Evolutionary conservation across 805 yeast genomes (phyloP).

Genomic region (Kodamaea lidongshanica): DNA sequence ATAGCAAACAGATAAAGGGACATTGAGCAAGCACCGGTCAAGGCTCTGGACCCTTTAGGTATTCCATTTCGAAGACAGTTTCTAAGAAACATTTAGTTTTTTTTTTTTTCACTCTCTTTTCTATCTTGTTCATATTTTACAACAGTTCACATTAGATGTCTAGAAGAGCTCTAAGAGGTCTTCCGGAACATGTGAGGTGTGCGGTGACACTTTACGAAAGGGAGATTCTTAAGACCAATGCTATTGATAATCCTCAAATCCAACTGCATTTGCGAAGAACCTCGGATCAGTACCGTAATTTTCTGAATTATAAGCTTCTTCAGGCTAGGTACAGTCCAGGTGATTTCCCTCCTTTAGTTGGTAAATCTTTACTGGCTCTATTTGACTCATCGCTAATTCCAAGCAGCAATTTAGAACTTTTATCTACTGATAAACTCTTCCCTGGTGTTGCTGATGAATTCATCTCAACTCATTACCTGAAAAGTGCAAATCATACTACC

Average conservation of each 20-base stretch:
- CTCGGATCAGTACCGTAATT: constrained; percentile 14
- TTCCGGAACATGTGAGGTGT: constrained; percentile 18
- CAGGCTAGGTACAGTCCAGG: constrained; percentile 6
- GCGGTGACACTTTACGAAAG: constrained; percentile 16
- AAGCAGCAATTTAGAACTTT: neutral
- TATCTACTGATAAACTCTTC: constrained; percentile 7
- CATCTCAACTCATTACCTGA: constrained; percentile 7
- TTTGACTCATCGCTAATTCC: too few species aligned
- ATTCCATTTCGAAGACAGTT: too few species aligned
- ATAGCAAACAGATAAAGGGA: too few species aligned
- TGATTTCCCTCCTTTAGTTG: constrained; percentile 22
- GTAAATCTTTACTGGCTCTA: constrained; percentile 14
- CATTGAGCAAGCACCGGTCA: too few species aligned
- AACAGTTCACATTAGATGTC: too few species aligned
- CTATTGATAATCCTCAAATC: constrained; percentile 11
- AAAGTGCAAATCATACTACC: constrained; percentile 15
- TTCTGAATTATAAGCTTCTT: constrained; percentile 18
- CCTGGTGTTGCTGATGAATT: constrained; percentile 5
- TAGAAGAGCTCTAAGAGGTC: constrained; percentile 13
- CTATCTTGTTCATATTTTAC: too few species aligned
- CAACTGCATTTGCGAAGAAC: constrained; percentile 14
- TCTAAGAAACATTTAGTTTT: too few species aligned
- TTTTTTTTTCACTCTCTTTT: constrained; percentile 3
- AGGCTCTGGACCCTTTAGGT: too few species aligned
- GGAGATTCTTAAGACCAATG: constrained; percentile 10